Evolutionary conservation across 2,329 filamentous ascomycete species (phyloP).

Genomic region (Pseudogymnoascus sp.): DNA sequence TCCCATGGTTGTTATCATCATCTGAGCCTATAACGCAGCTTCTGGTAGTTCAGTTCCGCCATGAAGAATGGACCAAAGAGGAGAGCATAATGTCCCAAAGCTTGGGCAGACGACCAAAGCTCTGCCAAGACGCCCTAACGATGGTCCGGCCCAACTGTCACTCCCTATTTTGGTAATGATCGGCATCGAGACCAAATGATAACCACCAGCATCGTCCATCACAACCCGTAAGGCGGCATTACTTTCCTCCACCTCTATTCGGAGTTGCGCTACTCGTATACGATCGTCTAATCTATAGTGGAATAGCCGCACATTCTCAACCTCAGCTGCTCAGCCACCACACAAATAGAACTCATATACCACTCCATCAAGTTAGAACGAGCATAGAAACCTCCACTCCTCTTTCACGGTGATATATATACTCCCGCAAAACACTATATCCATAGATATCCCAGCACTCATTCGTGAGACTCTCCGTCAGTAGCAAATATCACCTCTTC

Average conservation of each 20-base stretch:
- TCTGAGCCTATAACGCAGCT: background rate
- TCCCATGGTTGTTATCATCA: background rate
- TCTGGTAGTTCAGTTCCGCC: too few relatives aligned
- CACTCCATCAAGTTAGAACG: background rate
- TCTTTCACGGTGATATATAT: background rate
- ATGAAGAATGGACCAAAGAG: too few relatives aligned
- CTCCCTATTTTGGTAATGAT: background rate
- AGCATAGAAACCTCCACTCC: background rate
- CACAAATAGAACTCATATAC: background rate
- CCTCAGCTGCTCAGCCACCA: background rate
- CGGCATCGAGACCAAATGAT: background rate
- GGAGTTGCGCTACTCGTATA: background rate
- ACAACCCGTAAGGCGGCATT: background rate
- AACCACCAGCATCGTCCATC: background rate
- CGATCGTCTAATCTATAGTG: background rate
- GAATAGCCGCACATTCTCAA: background rate
- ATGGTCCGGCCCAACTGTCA: background rate
- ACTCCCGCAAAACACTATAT: background rate
- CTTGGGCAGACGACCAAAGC: background rate
- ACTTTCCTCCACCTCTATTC: background rate
- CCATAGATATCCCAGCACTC: background rate
- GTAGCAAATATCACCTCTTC: background rate
- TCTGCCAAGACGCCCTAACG: background rate
- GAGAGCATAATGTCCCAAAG: background rate
- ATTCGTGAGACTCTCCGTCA: background rate